A percentile compares a stretch with the other conserved stretches of the same genome.
These are phyloP conservation scores for Cercophora newfieldiana DNA, from an alignment of 495 filamentous ascomycete species.

Conservation along the genomic window DNA sequence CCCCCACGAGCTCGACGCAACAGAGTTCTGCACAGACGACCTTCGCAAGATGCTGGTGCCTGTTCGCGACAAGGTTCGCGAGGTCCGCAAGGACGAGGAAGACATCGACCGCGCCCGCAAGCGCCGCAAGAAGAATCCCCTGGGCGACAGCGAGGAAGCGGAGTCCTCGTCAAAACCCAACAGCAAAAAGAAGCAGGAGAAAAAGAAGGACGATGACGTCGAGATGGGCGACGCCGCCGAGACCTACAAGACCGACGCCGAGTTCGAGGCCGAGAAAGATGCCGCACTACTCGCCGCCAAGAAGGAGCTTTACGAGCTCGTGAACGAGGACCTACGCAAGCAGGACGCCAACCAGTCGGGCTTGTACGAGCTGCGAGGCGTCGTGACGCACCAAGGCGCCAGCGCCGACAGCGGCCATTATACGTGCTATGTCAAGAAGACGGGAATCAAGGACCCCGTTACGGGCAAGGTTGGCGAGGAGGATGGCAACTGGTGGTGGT, in stretches of 20 bases:
- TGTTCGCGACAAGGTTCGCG: conserved; percentile 90
- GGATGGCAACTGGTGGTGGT: conserved; percentile 99
- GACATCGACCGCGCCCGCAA: conserved; percentile 87
- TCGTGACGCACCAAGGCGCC: conserved; percentile 96
- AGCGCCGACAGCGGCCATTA: conserved; percentile 98
- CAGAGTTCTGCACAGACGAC: conserved; percentile 94
- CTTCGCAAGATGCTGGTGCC: conserved; percentile 80
- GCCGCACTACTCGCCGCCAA: conserved; percentile 73
- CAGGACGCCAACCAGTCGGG: conserved; percentile 89
- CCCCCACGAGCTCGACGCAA: conserved; percentile 85
- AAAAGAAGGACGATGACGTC: conserved; percentile 45
- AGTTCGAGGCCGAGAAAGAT: conserved; percentile 80
- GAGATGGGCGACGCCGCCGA: conserved; percentile 63
- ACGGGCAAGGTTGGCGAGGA: conserved; percentile 72
- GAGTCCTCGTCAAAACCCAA: conserved; percentile 33
- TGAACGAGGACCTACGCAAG: conserved; percentile 66
- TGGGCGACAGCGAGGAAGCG: conserved; percentile 26
- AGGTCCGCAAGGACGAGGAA: conserved; percentile 90
- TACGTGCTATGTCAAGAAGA: conserved; percentile 95
- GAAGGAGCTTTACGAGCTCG: conserved; percentile 75
- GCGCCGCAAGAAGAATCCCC: conserved; percentile 72
- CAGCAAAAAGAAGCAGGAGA: conserved; percentile 35
- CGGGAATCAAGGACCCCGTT: conserved; percentile 61
- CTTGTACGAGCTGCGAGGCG: conserved; percentile 88
- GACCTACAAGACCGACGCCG: conserved; percentile 83